Evolutionary conservation across 2,329 filamentous ascomycete species (phyloP), one percentile per base, ranked within the genome.

Genomic region (Aspergillus fijiensis): DNA sequence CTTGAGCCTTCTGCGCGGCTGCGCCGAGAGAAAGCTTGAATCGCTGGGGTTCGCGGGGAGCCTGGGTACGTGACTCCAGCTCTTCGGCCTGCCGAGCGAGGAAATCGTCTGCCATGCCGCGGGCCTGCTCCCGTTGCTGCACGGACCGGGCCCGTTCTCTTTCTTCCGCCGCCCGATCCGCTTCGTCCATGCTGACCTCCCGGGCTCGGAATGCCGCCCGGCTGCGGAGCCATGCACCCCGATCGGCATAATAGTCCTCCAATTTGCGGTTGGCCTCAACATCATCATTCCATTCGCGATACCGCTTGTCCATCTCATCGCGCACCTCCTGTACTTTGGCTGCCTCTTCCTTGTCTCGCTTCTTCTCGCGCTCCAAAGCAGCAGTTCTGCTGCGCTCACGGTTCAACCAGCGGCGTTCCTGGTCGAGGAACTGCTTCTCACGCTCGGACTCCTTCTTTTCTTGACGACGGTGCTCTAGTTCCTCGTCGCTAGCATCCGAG

Each of bases 1-100:
- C 82, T 57, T 85, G 83, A 16, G 83, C 84, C 70, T 86, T 92
- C 74, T 96, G 92, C 0, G 92, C 91, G 0, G 93, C 91, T 0
- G 92, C 92, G 57, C 93, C 93, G 27, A 98, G 88, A 1, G 92
- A 96, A 59, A 98, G 85, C 76, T 96, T 98, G 84, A 98, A 96
- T 25, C 89, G 88, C 70, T 91, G 88, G 3, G 90, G 91, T 58
- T 78, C 79, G 42, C 74, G 72, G 27, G 79, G 79, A 51, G 77
- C 75, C 58, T 76, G 72, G n/a, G 72, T 69, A 33, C 77, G 77
- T 23, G 72, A 64, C 59, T 79, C 85, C 74, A 96, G 83, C 70
- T 96, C 92, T 66, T 89, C 85, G 0, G 90, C 91, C 73, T 96
- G 91, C 62, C 88, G 86, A 65, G 92, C 90, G 61, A 97, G 83